Conservation (phyloP, 495 filamentous ascomycete genomes). For the Aspergillus sparsus region DNA sequence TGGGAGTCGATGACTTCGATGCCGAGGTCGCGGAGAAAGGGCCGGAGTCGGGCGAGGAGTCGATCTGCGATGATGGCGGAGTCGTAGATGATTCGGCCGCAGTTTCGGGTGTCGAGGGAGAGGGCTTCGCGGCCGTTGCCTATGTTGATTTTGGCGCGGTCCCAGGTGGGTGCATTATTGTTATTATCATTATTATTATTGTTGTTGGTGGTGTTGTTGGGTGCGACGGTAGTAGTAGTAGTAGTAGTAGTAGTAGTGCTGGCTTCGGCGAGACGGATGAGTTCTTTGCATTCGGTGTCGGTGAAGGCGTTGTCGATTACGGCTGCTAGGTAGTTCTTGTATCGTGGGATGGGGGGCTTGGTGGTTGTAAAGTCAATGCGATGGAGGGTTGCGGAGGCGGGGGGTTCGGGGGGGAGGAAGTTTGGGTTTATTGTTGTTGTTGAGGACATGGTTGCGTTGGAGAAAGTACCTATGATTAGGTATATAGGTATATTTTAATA, state of each 20-base stretch:
- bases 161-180: conserved; percentile 34
- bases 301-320: conserved; percentile 66
- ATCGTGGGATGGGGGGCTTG: conserved; percentile 52
- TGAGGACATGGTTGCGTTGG: too few relatives aligned
- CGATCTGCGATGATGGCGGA: conserved; percentile 58
- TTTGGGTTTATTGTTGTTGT: not conserved
- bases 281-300: conserved; percentile 57
- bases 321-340: conserved; percentile 56
- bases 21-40: conserved; percentile 44
- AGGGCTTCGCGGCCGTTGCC: conserved; percentile 61
- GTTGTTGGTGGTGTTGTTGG: conserved; percentile 10
- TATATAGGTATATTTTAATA: too few relatives aligned
- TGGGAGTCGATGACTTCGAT: conserved; percentile 39
- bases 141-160: conserved; percentile 59
- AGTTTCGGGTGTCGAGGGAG: conserved; percentile 60
- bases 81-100: conserved; percentile 79
- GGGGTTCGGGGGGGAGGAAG: conserved; percentile 26
- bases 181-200: too few relatives aligned
- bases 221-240: conserved; percentile 23
- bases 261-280: conserved; percentile 59
- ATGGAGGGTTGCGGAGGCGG: conserved; percentile 28
- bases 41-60: conserved; percentile 60
- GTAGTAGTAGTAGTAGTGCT: too few relatives aligned
- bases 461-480: too few relatives aligned
- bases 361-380: conserved; percentile 55